phyloP scores from a whole-genome alignment of 257 asterid species.

The Gardenia jasminoides region DNA sequence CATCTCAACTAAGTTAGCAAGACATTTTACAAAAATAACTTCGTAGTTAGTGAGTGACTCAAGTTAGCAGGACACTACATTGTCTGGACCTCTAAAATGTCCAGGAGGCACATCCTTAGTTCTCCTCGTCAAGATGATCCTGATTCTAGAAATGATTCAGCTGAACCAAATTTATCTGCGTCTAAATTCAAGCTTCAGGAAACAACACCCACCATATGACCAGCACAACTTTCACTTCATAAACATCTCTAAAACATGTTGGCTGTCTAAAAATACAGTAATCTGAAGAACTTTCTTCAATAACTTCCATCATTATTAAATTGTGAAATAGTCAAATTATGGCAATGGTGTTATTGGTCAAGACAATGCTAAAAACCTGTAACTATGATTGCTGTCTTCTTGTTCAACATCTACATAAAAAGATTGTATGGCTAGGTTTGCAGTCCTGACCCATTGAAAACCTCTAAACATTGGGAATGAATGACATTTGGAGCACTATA shows the following conservation, averaged over 20 bases:
- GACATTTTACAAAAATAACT: too few species aligned
- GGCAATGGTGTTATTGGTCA: neutral
- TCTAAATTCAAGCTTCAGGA: too few species aligned
- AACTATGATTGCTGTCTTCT: neutral
- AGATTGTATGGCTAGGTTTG: too few species aligned
- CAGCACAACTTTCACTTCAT: too few species aligned
- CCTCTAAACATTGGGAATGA: neutral
- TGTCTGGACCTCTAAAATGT: neutral
- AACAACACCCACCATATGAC: too few species aligned
- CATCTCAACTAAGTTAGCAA: too few species aligned
- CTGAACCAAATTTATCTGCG: too few species aligned
- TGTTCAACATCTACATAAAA: neutral
- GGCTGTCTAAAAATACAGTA: neutral
- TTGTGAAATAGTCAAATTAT: neutral
- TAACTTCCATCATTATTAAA: neutral
- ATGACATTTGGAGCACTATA: neutral
- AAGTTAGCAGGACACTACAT: neutral
- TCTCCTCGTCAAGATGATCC: neutral
- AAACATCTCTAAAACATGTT: neutral
- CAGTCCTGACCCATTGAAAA: too few species aligned
- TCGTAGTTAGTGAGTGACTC: too few species aligned
- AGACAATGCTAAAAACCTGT: neutral
- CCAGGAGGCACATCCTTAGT: neutral
- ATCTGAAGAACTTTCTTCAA: too few species aligned
- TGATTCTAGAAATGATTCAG: neutral